Percentiles rank a stretch among this genome's conserved stretches.
Conservation (phyloP, 129 eudicot species). For the Tanacetum coccineum region DNA sequence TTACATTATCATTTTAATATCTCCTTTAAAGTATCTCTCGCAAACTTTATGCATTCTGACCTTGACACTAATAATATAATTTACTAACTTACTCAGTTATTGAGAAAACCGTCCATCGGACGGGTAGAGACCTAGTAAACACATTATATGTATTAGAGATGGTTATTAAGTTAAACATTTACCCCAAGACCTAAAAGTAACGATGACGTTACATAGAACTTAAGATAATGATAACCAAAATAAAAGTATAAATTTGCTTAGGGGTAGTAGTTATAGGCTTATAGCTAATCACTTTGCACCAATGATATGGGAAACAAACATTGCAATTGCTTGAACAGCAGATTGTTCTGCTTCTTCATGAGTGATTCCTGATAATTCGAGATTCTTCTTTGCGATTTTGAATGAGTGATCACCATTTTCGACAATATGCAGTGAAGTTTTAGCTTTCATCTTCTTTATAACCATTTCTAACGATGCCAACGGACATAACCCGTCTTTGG, state of each 20-base stretch:
- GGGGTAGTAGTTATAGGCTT: neutral
- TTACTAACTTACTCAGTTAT: no score
- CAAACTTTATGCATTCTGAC: no score
- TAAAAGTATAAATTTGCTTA: conserved; percentile 12
- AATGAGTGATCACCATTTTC: conserved; percentile 93
- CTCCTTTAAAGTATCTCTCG: no score
- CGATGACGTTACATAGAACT: no score
- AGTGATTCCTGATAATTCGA: conserved; percentile 43
- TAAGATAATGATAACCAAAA: neutral
- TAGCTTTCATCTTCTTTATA: conserved; percentile 51
- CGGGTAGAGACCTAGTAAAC: no score
- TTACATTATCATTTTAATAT: no score
- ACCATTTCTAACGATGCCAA: conserved; percentile 56
- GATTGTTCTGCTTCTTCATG: conserved; percentile 63
- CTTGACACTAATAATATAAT: no score
- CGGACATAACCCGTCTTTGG: conserved; percentile 77
- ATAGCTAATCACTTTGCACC: conserved; percentile 19
- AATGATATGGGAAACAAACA: conserved; percentile 46
- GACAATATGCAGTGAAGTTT: conserved; percentile 52
- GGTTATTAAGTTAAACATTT: no score
- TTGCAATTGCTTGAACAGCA: conserved; percentile 65
- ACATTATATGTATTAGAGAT: no score
- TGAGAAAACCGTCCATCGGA: no score
- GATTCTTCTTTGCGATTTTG: conserved; percentile 73
- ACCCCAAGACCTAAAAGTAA: no score